Evolutionary conservation across 2,329 filamentous ascomycete species (phyloP), one percentile per base, ranked within the genome.

Genomic region (Alternaria gaisen): DNA sequence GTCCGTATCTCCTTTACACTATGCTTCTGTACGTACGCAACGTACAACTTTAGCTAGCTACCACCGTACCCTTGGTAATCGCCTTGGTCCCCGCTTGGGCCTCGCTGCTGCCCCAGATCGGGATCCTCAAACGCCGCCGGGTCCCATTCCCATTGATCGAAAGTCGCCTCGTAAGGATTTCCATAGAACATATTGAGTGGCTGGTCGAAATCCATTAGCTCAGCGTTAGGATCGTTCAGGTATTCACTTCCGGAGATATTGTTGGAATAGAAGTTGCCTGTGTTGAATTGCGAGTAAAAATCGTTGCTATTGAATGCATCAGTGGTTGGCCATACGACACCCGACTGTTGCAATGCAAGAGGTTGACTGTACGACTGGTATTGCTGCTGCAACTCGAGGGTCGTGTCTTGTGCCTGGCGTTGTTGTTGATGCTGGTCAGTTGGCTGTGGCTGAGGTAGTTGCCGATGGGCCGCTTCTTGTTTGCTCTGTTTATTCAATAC

Each of bases 101-200:
- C 32, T 43, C 32, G 48, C 6, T 16, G 28, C 5, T 46, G 46
- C 5, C 18, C 32, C 12, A 42, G 26, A 36, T 43, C 18, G 16
- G 30, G 7, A 22, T 51, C 44, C 9, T 50, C 54, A 12, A 53
- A 42, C 7, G 30, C 20, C 16, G 56, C 18, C 10, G 42, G 18
- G 9, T 61, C 54, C 58, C 58, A 61, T 24, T 61, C 47, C 54
- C 54, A 61, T 9, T 63, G 58, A 18, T 69, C 54, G 42, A 64
- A 66, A 22, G 55, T 51, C 11, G 58, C 58, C 16, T 53, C 22
- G 24, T 63, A 67, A 8, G 64, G 63, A 44, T 66, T 66, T 9
- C 62, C 60, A 42, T 61, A 67, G 26, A 58, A 53, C 11, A 55
- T 36, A 4, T 41, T 55, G 28, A 64, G 52, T n/a, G 59, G 46